Evolutionary conservation across 257 asterid genomes (phyloP).

Genomic region (Hygrophila difformis): DNA sequence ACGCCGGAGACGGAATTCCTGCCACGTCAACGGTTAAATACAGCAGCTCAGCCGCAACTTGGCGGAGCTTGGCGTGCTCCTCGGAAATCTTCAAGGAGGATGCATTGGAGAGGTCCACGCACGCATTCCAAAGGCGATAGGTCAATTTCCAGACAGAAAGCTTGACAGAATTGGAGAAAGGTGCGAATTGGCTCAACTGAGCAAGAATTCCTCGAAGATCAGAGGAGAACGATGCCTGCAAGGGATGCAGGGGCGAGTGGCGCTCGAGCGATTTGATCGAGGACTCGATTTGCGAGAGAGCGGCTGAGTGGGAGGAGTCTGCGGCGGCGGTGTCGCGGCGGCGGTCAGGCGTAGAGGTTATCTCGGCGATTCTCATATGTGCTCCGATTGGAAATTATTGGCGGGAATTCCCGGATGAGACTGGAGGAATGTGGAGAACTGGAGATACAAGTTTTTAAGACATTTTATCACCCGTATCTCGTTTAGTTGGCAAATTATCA

Average conservation of each 20-base stretch:
- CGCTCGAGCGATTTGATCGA: slow-evolving; percentile 55
- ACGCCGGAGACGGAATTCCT: slow-evolving; percentile 72
- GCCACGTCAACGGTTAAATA: slow-evolving; percentile 49
- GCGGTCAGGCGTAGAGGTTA: slow-evolving; percentile 43
- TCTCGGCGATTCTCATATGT: slow-evolving; percentile 66
- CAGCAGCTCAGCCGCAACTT: slow-evolving; percentile 74
- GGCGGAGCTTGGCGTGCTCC: slow-evolving; percentile 84
- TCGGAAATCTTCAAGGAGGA: slow-evolving; percentile 33
- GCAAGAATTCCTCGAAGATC: slow-evolving; percentile 39
- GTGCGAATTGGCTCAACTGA: slow-evolving; percentile 54
- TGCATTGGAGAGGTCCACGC: slow-evolving; percentile 81
- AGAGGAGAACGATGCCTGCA: slow-evolving; percentile 51
- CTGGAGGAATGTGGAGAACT: slow-evolving; percentile 2
- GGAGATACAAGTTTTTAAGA: no score
- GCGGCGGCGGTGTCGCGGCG: slow-evolving; percentile 40
- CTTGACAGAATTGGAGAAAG: slow-evolving; percentile 57
- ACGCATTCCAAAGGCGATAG: slow-evolving; percentile 92
- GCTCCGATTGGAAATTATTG: slow-evolving; percentile 11
- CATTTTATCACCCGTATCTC: no score
- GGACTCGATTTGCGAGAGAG: slow-evolving; percentile 55
- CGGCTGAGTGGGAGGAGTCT: slow-evolving; percentile 30
- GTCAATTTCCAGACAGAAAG: slow-evolving; percentile 79
- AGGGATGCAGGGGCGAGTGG: slow-evolving; percentile 36
- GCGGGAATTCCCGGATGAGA: slow-evolving; percentile 40
- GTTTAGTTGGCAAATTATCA: no score